Evolutionary conservation across 768 basidiomycete species (phyloP).

Genomic region (Russula sp.): DNA sequence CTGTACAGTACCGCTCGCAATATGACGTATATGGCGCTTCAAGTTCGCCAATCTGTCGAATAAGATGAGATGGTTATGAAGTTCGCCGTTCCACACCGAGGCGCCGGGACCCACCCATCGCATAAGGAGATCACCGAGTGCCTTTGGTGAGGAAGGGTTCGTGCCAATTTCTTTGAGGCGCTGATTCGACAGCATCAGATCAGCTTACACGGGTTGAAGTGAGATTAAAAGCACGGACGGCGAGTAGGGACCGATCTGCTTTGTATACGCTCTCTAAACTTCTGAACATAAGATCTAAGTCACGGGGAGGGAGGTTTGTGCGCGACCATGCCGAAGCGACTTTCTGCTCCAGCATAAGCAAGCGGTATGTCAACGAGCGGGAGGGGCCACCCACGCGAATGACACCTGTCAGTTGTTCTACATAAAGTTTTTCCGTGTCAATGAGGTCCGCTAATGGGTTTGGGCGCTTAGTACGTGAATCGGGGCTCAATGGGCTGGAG

Average conservation of each 20-base stretch:
- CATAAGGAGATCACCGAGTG: slow-evolving; percentile 91
- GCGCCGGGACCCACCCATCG: slow-evolving; percentile 74
- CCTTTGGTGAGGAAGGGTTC: slow-evolving; percentile 88
- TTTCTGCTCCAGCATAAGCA: slow-evolving; percentile 45
- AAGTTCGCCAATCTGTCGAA: slow-evolving; percentile 78
- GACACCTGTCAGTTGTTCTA: slow-evolving; percentile 81
- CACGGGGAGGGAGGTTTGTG: slow-evolving; percentile 85
- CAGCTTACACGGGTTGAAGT: slow-evolving; percentile 7
- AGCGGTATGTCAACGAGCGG: background rate
- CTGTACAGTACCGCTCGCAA: slow-evolving; percentile 57
- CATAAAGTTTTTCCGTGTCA: slow-evolving; percentile 88
- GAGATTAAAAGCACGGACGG: slow-evolving; percentile 39
- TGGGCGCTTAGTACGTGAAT: slow-evolving; percentile 49
- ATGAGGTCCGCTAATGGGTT: slow-evolving; percentile 91
- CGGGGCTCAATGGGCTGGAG: slow-evolving; percentile 26
- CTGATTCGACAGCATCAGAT: slow-evolving; percentile 34
- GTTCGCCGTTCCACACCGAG: background rate
- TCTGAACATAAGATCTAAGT: slow-evolving; percentile 91
- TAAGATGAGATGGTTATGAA: slow-evolving; percentile 13
- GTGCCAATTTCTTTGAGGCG: slow-evolving; percentile 92
- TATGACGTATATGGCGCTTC: slow-evolving; percentile 82
- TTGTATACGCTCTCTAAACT: slow-evolving; percentile 89
- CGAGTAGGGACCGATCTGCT: slow-evolving; percentile 74
- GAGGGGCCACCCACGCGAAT: slow-evolving; percentile 62
- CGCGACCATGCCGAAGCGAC: slow-evolving; percentile 98